These are phyloP conservation scores for Alternaria brassicae DNA, from an alignment of 2,329 filamentous ascomycete genomes.

Conservation along the genomic window DNA sequence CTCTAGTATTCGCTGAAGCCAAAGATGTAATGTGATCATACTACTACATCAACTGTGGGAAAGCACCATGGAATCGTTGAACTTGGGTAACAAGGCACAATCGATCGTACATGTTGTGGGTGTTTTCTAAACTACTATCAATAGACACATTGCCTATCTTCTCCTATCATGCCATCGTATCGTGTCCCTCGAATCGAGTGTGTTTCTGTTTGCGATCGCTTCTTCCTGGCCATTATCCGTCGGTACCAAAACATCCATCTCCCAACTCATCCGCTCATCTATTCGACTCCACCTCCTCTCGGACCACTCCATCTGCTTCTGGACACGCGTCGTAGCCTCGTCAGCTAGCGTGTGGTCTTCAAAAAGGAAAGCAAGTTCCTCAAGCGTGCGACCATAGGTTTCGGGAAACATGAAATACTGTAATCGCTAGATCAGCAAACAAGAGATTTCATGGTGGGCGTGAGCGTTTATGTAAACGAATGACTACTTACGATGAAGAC, in stretches of 20 bases:
- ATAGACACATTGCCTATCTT: background rate
- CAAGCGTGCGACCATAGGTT: slow-evolving; percentile 72
- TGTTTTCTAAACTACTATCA: background rate
- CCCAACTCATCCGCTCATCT: slow-evolving; percentile 20
- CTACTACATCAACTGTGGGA: too few species aligned
- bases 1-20: too few species aligned
- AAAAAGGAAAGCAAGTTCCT: slow-evolving; percentile 64
- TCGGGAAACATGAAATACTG: slow-evolving; percentile 72
- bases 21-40: too few species aligned
- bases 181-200: background rate
- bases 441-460: too few species aligned
- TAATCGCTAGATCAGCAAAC: background rate
- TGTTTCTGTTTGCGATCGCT: background rate
- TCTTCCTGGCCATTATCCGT: background rate
- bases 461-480: background rate
- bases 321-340: slow-evolving; percentile 36
- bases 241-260: slow-evolving; percentile 21
- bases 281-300: slow-evolving; percentile 9
- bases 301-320: slow-evolving; percentile 41
- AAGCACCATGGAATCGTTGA: too few species aligned
- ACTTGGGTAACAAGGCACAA: too few species aligned
- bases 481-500: slow-evolving; percentile 57
- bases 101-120: too few species aligned
- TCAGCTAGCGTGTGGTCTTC: slow-evolving; percentile 41
- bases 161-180: background rate